Percentiles rank a stretch among this genome's conserved stretches.
Conservation (phyloP, 75 land plant genomes). For the Picea glauca region DNA sequence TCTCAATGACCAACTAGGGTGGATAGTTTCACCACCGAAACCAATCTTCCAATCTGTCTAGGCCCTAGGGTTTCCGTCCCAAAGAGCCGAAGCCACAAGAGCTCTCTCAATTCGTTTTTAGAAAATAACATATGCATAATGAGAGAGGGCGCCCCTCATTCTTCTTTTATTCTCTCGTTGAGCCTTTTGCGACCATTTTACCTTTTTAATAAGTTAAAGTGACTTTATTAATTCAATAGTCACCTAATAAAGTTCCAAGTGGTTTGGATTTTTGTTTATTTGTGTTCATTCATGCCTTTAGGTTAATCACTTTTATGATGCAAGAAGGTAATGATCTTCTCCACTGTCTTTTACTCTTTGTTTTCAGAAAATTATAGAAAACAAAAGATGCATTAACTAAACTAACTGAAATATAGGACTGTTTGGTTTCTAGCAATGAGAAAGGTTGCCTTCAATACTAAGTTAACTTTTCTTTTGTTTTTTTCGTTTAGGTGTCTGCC, state of each 20-base stretch:
- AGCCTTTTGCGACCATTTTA: too few relatives aligned
- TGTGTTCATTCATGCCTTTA: not conserved
- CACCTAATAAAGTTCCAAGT: not conserved
- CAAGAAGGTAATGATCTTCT: not conserved
- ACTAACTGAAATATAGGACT: not conserved
- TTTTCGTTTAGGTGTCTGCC: constrained; percentile 58
- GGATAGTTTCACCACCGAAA: too few relatives aligned
- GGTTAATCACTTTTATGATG: not conserved
- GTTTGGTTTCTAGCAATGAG: not conserved
- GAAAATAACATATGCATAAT: too few relatives aligned
- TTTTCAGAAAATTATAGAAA: not conserved
- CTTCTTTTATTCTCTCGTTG: too few relatives aligned
- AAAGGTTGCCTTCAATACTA: not conserved
- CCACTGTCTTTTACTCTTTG: not conserved
- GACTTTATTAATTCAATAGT: too few relatives aligned
- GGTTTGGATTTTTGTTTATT: not conserved
- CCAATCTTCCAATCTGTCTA: too few relatives aligned
- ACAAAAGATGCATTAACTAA: not conserved
- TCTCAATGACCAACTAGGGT: too few relatives aligned
- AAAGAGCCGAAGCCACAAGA: too few relatives aligned
- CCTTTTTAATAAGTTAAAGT: too few relatives aligned
- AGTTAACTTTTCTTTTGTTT: constrained; percentile 6
- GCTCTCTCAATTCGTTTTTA: too few relatives aligned
- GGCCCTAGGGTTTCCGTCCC: too few relatives aligned
- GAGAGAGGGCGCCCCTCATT: too few relatives aligned